Base-by-base conservation (phyloP, 768 basidiomycete genomes). In the Tephrocybe sp. region DNA sequence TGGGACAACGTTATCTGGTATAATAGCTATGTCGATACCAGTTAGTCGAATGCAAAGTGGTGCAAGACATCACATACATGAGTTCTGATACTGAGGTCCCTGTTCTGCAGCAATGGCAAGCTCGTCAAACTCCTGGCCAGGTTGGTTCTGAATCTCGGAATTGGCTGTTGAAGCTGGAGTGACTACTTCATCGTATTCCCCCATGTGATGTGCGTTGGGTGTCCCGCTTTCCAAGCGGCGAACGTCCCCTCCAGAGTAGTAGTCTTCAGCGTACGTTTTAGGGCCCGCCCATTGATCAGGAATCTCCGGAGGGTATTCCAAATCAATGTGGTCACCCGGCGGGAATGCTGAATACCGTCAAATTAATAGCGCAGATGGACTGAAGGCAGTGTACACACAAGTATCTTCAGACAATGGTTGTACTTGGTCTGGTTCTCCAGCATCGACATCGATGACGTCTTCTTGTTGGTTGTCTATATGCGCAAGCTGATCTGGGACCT, bases 211-310 rank as follows among this genome's bases (percentile, higher is more conserved):
- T 16, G 56, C 31, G 25, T 53, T 25, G 22, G 34, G 4, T n/a
- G 18, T 9, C 11, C 7, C 34, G 15, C 42, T 42, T 13, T 44
- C 45, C 21, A 16, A 9, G 19, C 42, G 32, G 24, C 27, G 44
- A 53, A 55, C 55, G 43, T 64, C 60, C 9, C 67, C 67, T 16
- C 64, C 63, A 9, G 64, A 47, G 51, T 72, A 70, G 44, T 62
- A 67, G 44, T 72, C 71, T 55, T 71, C 60, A 3, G 70, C 71
- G 44, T 64, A 66, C 15, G 40, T 65, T 39, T 55, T 59, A 18
- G 66, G 64, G 16, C 63, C 64, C 34, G 55, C 57, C 72, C 70
- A 72, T n/a, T 64, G 67, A 53, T 70, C 66, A 26, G 59, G 64
- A 9, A 71, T 59, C 25, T 72, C 64, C 21, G 69, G 49, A 12